phyloP scores from a whole-genome alignment of 148 eudicot species.

The Nepenthes mirabilis region DNA sequence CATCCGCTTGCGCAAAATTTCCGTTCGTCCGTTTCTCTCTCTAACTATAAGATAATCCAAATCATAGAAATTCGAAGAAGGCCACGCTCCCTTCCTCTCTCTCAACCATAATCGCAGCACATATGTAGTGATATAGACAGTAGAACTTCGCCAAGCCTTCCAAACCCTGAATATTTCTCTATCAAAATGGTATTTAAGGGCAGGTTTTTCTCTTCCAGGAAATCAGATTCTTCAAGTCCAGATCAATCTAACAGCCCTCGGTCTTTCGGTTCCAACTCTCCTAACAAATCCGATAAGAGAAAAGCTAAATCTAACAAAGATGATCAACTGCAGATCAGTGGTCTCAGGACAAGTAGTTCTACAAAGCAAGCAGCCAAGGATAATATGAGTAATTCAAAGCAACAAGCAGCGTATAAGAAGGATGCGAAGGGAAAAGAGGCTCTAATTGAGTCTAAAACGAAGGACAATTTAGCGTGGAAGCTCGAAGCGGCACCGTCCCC shows the following conservation, averaged over 20 bases:
- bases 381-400: neutral
- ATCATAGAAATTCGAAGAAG: no score
- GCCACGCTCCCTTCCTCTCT: no score
- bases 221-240: slow-evolving; percentile 68
- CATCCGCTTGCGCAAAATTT: no score
- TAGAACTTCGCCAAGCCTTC: neutral
- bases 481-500: neutral
- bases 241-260: slow-evolving; percentile 78
- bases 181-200: slow-evolving; percentile 85
- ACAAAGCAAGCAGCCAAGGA: slow-evolving; percentile 2
- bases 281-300: slow-evolving; percentile 67
- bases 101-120: no score
- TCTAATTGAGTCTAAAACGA: slow-evolving; percentile 9
- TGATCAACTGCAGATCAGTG: slow-evolving; percentile 5
- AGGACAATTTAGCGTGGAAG: slow-evolving; percentile 3
- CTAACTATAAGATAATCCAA: no score
- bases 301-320: slow-evolving; percentile 32
- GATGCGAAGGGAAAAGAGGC: slow-evolving; percentile 26
- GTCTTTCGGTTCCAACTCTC: slow-evolving; percentile 58
- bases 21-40: no score
- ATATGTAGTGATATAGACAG: no score
- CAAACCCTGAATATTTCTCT: neutral
- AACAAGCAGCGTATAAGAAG: slow-evolving; percentile 10
- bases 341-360: slow-evolving; percentile 4
- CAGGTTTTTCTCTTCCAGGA: slow-evolving; percentile 89